These are phyloP conservation scores for Colletotrichum trifolii DNA, from an alignment of 2,329 filamentous ascomycete species.

Conservation along the genomic window DNA sequence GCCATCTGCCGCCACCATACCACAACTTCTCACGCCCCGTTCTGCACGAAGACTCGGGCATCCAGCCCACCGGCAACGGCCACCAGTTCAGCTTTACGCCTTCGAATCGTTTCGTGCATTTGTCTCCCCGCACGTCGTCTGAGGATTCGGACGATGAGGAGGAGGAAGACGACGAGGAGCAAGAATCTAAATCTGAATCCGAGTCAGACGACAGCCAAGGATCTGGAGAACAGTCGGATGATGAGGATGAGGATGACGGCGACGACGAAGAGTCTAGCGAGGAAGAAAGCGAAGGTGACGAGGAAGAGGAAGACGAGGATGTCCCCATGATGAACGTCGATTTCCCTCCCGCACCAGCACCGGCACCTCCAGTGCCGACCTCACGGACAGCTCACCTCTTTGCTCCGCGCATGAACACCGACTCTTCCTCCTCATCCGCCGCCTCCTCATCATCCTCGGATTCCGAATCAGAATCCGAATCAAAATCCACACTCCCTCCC, in stretches of 20 bases:
- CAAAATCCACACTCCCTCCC: slow-evolving; percentile 38
- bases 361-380: slow-evolving; percentile 22
- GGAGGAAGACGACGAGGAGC: slow-evolving; percentile 25
- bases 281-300: slow-evolving; percentile 15
- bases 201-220: slow-evolving; percentile 10
- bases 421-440: slow-evolving; percentile 12
- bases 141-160: slow-evolving; percentile 40
- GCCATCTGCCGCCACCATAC: slow-evolving; percentile 45
- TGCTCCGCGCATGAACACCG: slow-evolving; percentile 13
- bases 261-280: slow-evolving; percentile 21
- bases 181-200: slow-evolving; percentile 12
- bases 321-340: slow-evolving; percentile 14
- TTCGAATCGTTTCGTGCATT: slow-evolving; percentile 42
- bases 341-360: slow-evolving; percentile 11
- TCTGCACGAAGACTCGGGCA: slow-evolving; percentile 49
- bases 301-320: slow-evolving; percentile 31
- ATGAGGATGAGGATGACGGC: slow-evolving; percentile 28
- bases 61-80: slow-evolving; percentile 54
- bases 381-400: not conserved
- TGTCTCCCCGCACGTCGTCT: slow-evolving; percentile 46
- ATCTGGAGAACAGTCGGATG: slow-evolving; percentile 1
- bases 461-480: slow-evolving; percentile 37
- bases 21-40: slow-evolving; percentile 45
- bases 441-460: slow-evolving; percentile 9
- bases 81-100: slow-evolving; percentile 54